These are phyloP conservation scores for Zarea fungicola DNA, from an alignment of 2,329 filamentous ascomycete species.

Conservation along the genomic window DNA sequence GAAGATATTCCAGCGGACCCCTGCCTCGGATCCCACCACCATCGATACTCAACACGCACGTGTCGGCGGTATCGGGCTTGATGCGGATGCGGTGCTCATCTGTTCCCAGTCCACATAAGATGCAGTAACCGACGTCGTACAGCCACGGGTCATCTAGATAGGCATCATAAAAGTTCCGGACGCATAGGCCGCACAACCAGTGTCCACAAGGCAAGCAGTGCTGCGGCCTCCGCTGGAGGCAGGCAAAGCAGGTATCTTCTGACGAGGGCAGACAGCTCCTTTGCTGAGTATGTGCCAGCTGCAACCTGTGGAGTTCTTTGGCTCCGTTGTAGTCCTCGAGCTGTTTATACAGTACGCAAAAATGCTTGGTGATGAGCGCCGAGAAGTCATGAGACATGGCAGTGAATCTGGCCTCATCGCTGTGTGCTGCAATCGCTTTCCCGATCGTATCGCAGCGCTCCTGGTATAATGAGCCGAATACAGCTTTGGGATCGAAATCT, in stretches of 20 bases:
- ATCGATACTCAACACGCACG: constrained; percentile 13
- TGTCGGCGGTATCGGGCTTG: constrained; percentile 11
- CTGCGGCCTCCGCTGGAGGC: constrained; percentile 10
- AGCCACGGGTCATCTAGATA: constrained; percentile 5
- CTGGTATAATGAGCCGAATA: not conserved
- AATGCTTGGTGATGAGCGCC: not conserved
- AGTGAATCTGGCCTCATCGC: not conserved
- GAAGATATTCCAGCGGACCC: constrained; percentile 10
- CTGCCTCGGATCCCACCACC: constrained; percentile 11
- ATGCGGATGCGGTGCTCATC: not conserved
- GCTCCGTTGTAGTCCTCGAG: not conserved
- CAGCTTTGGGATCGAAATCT: not conserved
- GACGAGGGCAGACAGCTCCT: not conserved
- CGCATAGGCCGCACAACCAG: constrained; percentile 10
- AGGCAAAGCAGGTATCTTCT: constrained; percentile 12
- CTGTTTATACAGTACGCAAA: not conserved
- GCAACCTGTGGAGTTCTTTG: not conserved
- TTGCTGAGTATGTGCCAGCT: not conserved
- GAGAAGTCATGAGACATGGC: not conserved
- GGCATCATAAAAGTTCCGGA: constrained; percentile 5
- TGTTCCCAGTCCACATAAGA: constrained; percentile 7
- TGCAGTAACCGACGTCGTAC: constrained; percentile 6
- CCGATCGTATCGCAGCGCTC: not conserved
- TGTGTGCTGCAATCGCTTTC: not conserved
- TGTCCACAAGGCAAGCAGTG: constrained; percentile 11